Evolutionary conservation across 2,329 filamentous ascomycete genomes (phyloP).

Genomic region (Aspergillus neoniger): DNA sequence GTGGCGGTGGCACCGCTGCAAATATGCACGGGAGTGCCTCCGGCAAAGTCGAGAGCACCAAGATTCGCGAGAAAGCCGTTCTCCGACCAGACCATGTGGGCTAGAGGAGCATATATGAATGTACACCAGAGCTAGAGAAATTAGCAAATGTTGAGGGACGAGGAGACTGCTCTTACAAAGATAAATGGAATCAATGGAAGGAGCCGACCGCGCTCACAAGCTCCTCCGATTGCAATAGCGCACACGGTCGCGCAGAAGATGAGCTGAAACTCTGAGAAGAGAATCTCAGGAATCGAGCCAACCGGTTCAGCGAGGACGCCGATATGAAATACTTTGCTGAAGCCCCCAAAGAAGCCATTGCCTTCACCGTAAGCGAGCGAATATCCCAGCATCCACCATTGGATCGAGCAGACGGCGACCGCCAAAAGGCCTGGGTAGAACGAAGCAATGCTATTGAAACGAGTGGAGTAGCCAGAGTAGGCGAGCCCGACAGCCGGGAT

Average conservation of each 20-base stretch:
- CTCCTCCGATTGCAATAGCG: slow-evolving; percentile 53
- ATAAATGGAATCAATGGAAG: slow-evolving; percentile 53
- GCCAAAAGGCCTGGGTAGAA: slow-evolving; percentile 52
- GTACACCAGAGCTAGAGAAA: slow-evolving; percentile 49
- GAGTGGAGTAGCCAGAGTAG: slow-evolving; percentile 53
- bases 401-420: slow-evolving; percentile 52
- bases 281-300: slow-evolving; percentile 52
- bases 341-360: slow-evolving; percentile 47
- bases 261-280: slow-evolving; percentile 56
- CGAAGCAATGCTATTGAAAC: slow-evolving; percentile 51
- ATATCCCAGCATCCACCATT: slow-evolving; percentile 55
- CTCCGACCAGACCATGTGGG: slow-evolving; percentile 53
- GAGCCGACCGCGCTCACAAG: slow-evolving; percentile 51
- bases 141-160: neutral
- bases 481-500: slow-evolving; percentile 55
- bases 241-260: slow-evolving; percentile 55
- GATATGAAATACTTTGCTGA: slow-evolving; percentile 49
- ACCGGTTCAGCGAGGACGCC: slow-evolving; percentile 52
- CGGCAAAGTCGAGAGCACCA: slow-evolving; percentile 52
- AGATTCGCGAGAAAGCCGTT: slow-evolving; percentile 47
- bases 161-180: slow-evolving; percentile 30
- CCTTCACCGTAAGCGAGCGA: slow-evolving; percentile 53
- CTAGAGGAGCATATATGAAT: slow-evolving; percentile 51
- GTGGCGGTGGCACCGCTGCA: slow-evolving; percentile 48
- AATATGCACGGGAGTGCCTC: slow-evolving; percentile 48